Evolutionary conservation across 805 yeast species (phyloP), one percentile per base, ranked within the genome.

Genomic region (Metschnikowia kofuensis): DNA sequence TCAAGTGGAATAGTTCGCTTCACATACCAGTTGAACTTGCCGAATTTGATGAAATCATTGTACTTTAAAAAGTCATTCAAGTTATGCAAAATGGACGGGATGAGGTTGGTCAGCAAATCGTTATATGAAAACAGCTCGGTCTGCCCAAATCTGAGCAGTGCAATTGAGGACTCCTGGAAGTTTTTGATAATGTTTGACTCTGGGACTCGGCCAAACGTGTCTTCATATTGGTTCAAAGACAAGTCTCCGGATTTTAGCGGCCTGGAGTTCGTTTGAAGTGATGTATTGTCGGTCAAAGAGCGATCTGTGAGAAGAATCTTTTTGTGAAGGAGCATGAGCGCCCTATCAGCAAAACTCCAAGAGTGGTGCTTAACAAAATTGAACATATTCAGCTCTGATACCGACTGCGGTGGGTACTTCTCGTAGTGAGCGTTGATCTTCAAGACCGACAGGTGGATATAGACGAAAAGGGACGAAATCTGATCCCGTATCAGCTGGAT

Each of bases 1-100:
- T 82, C 85, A 44, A 81, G 68, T 2, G 87, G 87, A 42, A 82
- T 74, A n/a, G 80, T 78, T 40, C 83, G 69, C 57, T 81, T 76
- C 42, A 81, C 71, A 53, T 80, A 82, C 86, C 86, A 82, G 55
- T 81, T 82, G 61, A 69, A 82, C 48, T 75, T 72, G 6, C 80
- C 80, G 58, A 75, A 78, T 44, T 76, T 72, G 48, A 75, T 72
- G 55, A 77, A 78, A 53, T 79, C 78, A 48, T 77, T 76, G 53
- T 77, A 74, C 58, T 77, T 75, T 50, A 78, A 63, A 56, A 81
- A 82, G 50, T 79, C 80, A 55, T 78, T 77, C 53, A 82, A 63
- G 53, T 79, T 80, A 55, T 82, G 85, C 40, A 82, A 57, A 10
- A 82, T 70, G 1, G 83, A 74, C 1, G 86, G 85, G 35, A 82